Evolutionary conservation across 2,329 filamentous ascomycete genomes (phyloP).

Genomic region (Aquanectria penicillioides): DNA sequence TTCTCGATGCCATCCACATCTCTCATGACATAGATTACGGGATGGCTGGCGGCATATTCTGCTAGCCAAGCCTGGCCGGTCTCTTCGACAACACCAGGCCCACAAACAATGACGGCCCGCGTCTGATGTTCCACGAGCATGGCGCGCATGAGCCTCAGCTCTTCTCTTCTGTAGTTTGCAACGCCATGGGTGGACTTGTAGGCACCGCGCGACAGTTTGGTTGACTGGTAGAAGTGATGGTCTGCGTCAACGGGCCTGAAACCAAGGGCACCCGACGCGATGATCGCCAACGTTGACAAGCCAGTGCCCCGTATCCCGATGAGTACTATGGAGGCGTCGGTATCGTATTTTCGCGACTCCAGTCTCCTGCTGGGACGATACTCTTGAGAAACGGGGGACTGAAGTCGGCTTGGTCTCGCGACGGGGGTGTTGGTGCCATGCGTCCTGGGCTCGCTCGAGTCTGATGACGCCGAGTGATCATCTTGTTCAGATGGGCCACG

Average conservation of each 20-base stretch:
- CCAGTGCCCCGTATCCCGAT: conserved; percentile 64
- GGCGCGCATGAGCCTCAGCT: conserved; percentile 44
- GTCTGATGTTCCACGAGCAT: conserved; percentile 60
- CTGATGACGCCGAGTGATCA: neutral
- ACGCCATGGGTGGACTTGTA: conserved; percentile 57
- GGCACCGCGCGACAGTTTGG: conserved; percentile 62
- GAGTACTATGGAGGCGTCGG: conserved; percentile 16
- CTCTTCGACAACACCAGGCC: conserved; percentile 61
- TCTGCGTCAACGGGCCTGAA: conserved; percentile 69
- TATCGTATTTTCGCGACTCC: neutral
- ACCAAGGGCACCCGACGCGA: conserved; percentile 57
- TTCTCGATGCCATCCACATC: conserved; percentile 19
- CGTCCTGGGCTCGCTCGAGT: neutral
- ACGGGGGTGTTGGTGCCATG: neutral
- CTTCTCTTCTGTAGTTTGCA: conserved; percentile 23
- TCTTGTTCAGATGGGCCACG: neutral
- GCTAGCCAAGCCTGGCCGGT: conserved; percentile 54
- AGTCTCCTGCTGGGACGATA: neutral
- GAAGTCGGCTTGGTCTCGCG: conserved; percentile 2
- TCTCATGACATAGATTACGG: conserved; percentile 24
- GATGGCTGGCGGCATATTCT: conserved; percentile 17
- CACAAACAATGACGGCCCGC: conserved; percentile 69
- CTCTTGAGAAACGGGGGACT: neutral
- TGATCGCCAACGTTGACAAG: conserved; percentile 71
- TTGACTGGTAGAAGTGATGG: conserved; percentile 65